Base-by-base conservation (phyloP, 768 basidiomycete genomes). In the Lentinula edodes region DNA sequence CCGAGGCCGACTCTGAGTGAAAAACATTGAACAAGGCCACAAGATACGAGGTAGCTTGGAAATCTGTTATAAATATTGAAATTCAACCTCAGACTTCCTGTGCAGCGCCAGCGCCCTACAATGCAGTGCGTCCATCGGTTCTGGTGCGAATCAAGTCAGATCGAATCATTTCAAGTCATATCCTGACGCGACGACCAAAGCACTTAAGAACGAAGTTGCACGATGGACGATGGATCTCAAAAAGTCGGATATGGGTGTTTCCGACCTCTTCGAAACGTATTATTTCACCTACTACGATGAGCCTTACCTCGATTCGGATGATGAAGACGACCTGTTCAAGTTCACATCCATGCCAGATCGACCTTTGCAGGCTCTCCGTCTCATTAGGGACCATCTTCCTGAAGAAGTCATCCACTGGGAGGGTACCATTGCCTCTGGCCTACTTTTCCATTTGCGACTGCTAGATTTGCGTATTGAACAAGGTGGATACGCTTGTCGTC, bases 161-260 rank as follows among this genome's bases (percentile, higher is more conserved):
- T 34, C 39, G 9, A 56, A 39, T 56, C 41, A 43, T 56, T 20
- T 43, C 54, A 10, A 32, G 23, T 56, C 5, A 56, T 16, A 12
- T n/a, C 32, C 10, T 34, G 32, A 34, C 34, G 12, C 28, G 51
- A 52, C 28, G 8, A 12, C 51, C 13, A 32, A 6, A 32, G 13
- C n/a, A 13, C 28, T 34, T 4, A 5, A 52, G 15, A 23, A 52
- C 32, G 28, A 12, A 0, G n/a, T 1, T 23, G 7, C 5, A n/a
- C 34, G 3, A 52, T 12, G 51, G 8, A n/a, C 34, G 3, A 52
- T 12, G 51, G 8, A 13, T 23, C 4, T 46, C 23, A 23, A 23
- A 23, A 6, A 46, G 16, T 15, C 6, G 20, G 32, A 6, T 9
- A 41, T 74, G 78, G 23, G 13, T 18, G 4, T 16, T 38, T 34